Base-by-base conservation (phyloP, 305 asterid genomes). In the Solanum hybrid region DNA sequence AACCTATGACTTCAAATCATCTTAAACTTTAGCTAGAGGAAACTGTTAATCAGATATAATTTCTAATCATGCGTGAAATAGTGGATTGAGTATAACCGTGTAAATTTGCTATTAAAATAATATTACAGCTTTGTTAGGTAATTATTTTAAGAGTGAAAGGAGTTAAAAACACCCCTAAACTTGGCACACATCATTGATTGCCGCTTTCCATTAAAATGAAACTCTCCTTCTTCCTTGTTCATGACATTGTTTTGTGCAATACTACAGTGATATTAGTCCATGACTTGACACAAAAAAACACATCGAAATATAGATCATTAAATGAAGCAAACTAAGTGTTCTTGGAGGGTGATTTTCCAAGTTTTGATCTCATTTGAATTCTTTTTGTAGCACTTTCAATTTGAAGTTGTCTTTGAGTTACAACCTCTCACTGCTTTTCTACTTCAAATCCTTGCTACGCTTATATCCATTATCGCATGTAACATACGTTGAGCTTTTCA, bases 1-100 rank as follows among this genome's bases (percentile, higher is more conserved):
- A 89, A 91, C 96, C 94, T 2, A 92, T 95, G 94, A 92, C 89
- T 89, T 37, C 91, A 65, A 27, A 90, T 8, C 90, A 91, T 90
- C 87, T 95, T 83, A 41, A 41, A 83, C 37, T 83, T 39, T 82
- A 82, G 37, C 87, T 27, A 61, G 72, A 61, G 72, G 72, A 61
- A 61, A 61, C 72, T 61, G 72, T 61, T 61, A 20, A 6, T 61
- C 72, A 61, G 24, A 20, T 61, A 20, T 20, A 20, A 61, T 61
- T 61, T 57, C 10, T 57, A 57, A 51, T 51, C 68, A 51, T 51
- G 68, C n/a, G n/a, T 51, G 68, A 51, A 51, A 51, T 57, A 57
- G 24, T 57, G 70, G 70, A 17, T 57, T 57, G 24, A 17, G 70
- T 15, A 51, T 57, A 57, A 57, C 24, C 10, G 70, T 57, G 70